Evolutionary conservation across 768 basidiomycete genomes (phyloP), one percentile per base, ranked within the genome.

Genomic region (Clathrus columnatus): DNA sequence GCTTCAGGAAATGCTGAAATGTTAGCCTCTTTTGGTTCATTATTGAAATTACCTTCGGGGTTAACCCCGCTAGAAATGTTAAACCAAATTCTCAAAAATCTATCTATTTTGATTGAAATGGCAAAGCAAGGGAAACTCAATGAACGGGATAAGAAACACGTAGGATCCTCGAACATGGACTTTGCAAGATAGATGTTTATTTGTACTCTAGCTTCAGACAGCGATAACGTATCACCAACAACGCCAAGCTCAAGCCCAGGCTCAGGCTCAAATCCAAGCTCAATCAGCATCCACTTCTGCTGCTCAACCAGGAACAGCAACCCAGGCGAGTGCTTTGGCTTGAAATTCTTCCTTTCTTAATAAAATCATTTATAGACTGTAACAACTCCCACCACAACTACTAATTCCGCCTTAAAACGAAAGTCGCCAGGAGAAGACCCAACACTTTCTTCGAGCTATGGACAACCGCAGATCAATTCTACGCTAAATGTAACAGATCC

Each of bases 61-160:
- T 14, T 30, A 8, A 17, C 44, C 2, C 43, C 46, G 20, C 44
- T 32, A 42, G 56, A 57, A 10, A 45, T 87, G 60, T 82, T 85
- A 0, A 76, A 80, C 56, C 73, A 85, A 14, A 76, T 87, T 44
- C 69, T 81, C 3, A 73, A 79, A 51, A 88, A 87, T 66, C 87
- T 87, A 84, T 72, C 72, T 27, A 81, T 77, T 49, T 69, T 80
- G 14, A 71, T 72, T 26, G 74, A 80, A 56, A 75, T 88, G n/a
- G 83, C 84, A n/a, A 83, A 84, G 63, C 83, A 87, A 59, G 87
- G 87, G 18, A 87, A 85, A 68, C 77, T 89, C 16, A 84, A 78
- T 48, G 81, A 83, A 50, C 71, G 74, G 55, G 86, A 89, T 69
- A 82, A 87, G 43, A 72, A 80, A 52, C 83, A 87, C 77, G 87